These are phyloP conservation scores for Beauveria sp. DNA, from an alignment of 2,329 filamentous ascomycete genomes.

Conservation along the genomic window DNA sequence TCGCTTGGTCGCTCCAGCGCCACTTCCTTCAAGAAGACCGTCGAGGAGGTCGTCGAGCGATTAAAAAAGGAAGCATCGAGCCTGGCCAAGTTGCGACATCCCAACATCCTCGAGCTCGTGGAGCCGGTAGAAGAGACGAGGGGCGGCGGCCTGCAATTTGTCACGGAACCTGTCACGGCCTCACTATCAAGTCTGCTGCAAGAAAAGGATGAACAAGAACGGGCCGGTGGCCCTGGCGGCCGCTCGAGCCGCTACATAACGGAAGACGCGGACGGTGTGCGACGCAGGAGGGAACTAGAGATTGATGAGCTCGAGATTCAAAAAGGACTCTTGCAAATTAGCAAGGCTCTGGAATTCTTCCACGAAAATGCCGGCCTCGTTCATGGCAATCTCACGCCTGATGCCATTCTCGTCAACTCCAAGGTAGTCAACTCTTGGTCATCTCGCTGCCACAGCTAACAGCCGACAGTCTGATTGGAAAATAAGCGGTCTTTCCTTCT, in stretches of 20 bases:
- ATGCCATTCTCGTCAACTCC: conserved; percentile 86
- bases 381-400: conserved; percentile 89
- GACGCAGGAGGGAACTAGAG: conserved; percentile 72
- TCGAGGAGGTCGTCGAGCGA: conserved; percentile 86
- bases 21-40: conserved; percentile 65
- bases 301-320: conserved; percentile 97
- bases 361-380: conserved; percentile 92
- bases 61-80: conserved; percentile 88
- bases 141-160: conserved; percentile 88
- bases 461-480: conserved; percentile 82
- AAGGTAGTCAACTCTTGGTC: conserved; percentile 49
- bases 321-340: conserved; percentile 87
- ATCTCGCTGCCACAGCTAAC: conserved; percentile 21
- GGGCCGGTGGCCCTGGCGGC: conserved; percentile 57
- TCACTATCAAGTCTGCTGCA: conserved; percentile 75
- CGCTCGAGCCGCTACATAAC: conserved; percentile 72
- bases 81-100: conserved; percentile 80
- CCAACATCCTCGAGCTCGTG: conserved; percentile 83
- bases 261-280: conserved; percentile 67
- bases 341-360: conserved; percentile 88
- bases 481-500: conserved; percentile 88
- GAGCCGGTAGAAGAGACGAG: conserved; percentile 94
- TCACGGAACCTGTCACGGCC: conserved; percentile 82
- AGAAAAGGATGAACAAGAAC: conserved; percentile 86
- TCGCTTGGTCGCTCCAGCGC: conserved; percentile 38